Evolutionary conservation across 108 stramenopile genomes (phyloP).

Genomic region (Fistulifera pelliculosa): DNA sequence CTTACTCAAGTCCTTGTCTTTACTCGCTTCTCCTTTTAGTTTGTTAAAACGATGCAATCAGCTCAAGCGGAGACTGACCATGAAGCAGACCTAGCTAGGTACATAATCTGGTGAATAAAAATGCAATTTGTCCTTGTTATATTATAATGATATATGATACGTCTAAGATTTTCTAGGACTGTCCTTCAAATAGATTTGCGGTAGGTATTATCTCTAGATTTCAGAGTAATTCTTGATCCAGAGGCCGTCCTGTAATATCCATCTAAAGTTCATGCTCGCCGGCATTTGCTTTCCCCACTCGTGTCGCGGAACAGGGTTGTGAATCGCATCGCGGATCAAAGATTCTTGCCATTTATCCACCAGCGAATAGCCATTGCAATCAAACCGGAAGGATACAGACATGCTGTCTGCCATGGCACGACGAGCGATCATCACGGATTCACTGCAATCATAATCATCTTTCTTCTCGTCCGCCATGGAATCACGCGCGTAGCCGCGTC

Average conservation of each 20-base stretch:
- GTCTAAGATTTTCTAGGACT: too few species aligned
- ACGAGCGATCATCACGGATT: constrained; percentile 21
- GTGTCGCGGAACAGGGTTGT: constrained; percentile 40
- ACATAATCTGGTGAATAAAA: too few species aligned
- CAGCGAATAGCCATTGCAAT: constrained; percentile 14
- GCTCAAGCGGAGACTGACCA: too few species aligned
- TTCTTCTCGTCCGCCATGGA: constrained; percentile 3
- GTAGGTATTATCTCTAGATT: too few species aligned
- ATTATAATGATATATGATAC: too few species aligned
- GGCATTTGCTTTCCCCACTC: constrained; percentile 32
- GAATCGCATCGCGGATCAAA: constrained; percentile 33
- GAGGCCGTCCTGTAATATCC: constrained; percentile 41
- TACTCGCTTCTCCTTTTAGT: too few species aligned
- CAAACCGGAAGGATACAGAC: constrained; percentile 7
- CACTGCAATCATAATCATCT: constrained; percentile 25
- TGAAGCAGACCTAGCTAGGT: too few species aligned
- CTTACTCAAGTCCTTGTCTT: too few species aligned
- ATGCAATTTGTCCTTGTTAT: too few species aligned
- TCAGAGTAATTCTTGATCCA: constrained; percentile 36
- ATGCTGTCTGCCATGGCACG: constrained; percentile 4
- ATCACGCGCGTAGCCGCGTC: constrained; percentile 3
- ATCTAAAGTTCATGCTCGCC: constrained; percentile 21
- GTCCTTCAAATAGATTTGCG: too few species aligned
- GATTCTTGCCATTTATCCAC: constrained; percentile 30
- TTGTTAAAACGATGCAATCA: too few species aligned